Evolutionary conservation across 768 basidiomycete species (phyloP), one percentile per base, ranked within the genome.

Genomic region (Tylopilus plumbeoviolaceoides): DNA sequence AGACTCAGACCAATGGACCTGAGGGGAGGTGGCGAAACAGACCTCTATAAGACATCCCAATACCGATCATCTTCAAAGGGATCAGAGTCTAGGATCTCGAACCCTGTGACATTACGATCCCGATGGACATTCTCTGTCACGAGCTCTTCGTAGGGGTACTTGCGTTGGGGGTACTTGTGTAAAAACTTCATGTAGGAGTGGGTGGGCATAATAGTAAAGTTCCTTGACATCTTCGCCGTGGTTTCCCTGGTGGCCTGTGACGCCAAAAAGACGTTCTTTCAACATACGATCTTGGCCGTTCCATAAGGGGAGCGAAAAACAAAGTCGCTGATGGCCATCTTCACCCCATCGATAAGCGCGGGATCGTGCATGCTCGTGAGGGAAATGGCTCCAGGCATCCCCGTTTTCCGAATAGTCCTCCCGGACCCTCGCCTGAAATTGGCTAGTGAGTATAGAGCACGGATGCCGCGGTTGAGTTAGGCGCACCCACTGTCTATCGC

Each of bases 101-200:
- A 98, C 70, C 98, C 97, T 51, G 81, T 73, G 14, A 93, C 93
- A 53, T 97, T 85, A 43, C 97, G 81, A 60, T 81, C 82, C 44
- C 97, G 79, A 59, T 86, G 81, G 63, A 82, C 74, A 65, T 87
- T 95, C 73, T 99, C 94, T 43, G 76, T 72, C 12, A 97, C 88
- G 49, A 99, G 83, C 55, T 95, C 83, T 64, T 98, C 95, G 70
- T 99, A 99, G 1, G 97, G 97, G 70, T 81, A 99, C 31, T 79
- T 76, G 61, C 84, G 77, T 69, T 99, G 97, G 12, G 97, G 95
- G 62, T 99, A 99, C 70, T 99, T 99, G 82, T 99, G 98, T 51
- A 98, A 74, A 72, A 91, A 98, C 70, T 99, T 99, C 97, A 99
- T 98, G 79, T 98, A 99, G 7, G 95, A 97, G 64, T 99, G 97